These are phyloP conservation scores for Aspergillus quadrilineatus DNA, from an alignment of 2,329 filamentous ascomycete species.

Conservation along the genomic window DNA sequence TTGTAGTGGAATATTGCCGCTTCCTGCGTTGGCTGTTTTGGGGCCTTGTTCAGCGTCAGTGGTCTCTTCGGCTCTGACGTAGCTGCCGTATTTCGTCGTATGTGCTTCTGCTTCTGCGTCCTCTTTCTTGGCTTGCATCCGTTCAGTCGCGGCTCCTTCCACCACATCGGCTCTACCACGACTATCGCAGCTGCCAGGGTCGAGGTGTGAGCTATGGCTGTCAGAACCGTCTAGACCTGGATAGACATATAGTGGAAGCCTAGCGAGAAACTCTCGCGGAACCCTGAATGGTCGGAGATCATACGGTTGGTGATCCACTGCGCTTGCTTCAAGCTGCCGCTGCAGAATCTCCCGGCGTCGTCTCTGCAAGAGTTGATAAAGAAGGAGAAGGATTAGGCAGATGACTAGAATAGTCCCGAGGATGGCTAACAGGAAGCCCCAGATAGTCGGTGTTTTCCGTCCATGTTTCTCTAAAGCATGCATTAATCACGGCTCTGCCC, in stretches of 20 bases:
- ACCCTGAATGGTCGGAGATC: constrained; percentile 82
- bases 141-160: background rate
- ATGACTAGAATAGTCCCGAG: constrained; percentile 76
- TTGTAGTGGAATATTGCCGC: background rate
- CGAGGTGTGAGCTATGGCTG: background rate
- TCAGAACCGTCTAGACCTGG: constrained; percentile 35
- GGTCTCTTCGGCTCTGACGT: background rate
- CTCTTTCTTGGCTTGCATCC: background rate
- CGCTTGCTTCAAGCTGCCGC: constrained; percentile 69
- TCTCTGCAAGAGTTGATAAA: constrained; percentile 74
- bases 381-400: constrained; percentile 63
- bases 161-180: background rate
- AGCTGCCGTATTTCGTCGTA: constrained; percentile 13
- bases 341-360: constrained; percentile 67
- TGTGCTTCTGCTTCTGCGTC: background rate
- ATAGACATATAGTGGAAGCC: constrained; percentile 78
- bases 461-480: constrained; percentile 22
- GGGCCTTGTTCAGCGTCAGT: background rate
- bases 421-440: constrained; percentile 75
- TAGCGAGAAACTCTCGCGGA: constrained; percentile 67
- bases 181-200: background rate
- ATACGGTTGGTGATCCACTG: constrained; percentile 81
- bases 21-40: background rate
- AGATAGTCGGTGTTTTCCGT: constrained; percentile 65
- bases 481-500: background rate